Evolutionary conservation across 805 yeast species (phyloP), one percentile per base, ranked within the genome.

Genomic region (Kodamaea hsintzibuensis): DNA sequence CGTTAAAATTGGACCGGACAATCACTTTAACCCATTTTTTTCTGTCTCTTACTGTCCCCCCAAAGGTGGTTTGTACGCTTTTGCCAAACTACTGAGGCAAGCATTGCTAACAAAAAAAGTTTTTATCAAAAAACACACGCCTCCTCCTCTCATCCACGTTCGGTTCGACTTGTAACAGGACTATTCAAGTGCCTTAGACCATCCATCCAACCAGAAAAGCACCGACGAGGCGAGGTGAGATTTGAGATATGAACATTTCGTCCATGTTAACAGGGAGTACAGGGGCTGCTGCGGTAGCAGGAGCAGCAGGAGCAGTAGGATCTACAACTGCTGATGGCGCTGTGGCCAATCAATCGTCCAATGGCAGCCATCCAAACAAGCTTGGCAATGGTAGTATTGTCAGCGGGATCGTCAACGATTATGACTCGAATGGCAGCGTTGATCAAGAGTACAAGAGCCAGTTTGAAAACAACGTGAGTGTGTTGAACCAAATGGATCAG

Each of bases 171-270:
- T 16, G 42, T 7, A 14, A 38, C 19, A 38, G 42, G 42, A 38
- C 42, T 14, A 17, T 16, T 7, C 42, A 38, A 17, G 19, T 38
- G 8, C 42, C 19, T 16, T 13, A 7, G 19, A 30, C 35, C 35
- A 30, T 30, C 35, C 35, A 30, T 30, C 35, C 35, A 12, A 30
- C 35, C 35, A 30, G 35, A 30, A 30, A 30, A 8, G 35, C 35
- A 30, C 35, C 35, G 35, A 30, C 35, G 35, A 30, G 35, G 35
- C 35, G 35, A 30, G 35, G 35, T 30, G 35, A 30, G 35, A 30
- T 30, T 30, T 30, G 35, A 30, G 35, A 30, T 17, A 71, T 71
- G 75, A 69, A 71, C 57, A 70, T 71, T 44, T 69, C 74, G 13
- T 70, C 74, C 25, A 71, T 71, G 68, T 64, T 71, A 60, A 65